A percentile compares a stretch with the other conserved stretches of the same genome.
Evolutionary conservation across 306 rosid species (phyloP).

Genomic region (Prunus fruticosa): DNA sequence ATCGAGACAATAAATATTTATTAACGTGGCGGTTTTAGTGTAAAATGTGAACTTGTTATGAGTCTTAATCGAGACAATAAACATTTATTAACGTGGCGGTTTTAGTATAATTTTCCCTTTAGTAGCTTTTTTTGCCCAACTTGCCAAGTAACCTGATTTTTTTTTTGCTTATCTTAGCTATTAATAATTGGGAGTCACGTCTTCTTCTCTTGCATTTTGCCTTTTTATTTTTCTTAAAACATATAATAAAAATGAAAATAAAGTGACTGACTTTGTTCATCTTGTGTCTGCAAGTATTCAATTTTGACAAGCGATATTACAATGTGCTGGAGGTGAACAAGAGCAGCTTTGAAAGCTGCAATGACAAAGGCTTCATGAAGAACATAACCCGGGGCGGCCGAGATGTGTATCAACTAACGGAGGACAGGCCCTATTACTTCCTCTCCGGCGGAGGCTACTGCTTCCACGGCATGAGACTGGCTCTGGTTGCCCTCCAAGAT

Average conservation of each 20-base stretch:
- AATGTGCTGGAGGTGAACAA: slow-evolving; percentile 72
- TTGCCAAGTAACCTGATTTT: too few species aligned
- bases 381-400: slow-evolving; percentile 73
- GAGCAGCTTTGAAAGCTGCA: slow-evolving; percentile 59
- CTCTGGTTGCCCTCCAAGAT: slow-evolving; percentile 25
- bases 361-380: slow-evolving; percentile 42
- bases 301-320: slow-evolving; percentile 58
- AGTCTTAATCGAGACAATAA: too few species aligned
- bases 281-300: slow-evolving; percentile 35
- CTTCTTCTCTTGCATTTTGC: too few species aligned
- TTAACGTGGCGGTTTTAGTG: too few species aligned
- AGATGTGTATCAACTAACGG: slow-evolving; percentile 58
- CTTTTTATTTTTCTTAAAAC: background rate
- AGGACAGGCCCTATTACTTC: slow-evolving; percentile 54
- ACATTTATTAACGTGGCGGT: too few species aligned
- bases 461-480: slow-evolving; percentile 61
- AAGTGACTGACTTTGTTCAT: background rate
- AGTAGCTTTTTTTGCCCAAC: too few species aligned
- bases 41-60: too few species aligned
- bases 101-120: too few species aligned
- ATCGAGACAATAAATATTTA: too few species aligned
- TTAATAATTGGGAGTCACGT: too few species aligned
- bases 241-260: background rate
- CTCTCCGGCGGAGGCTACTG: slow-evolving; percentile 64
- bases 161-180: too few species aligned